These are phyloP conservation scores for Neobulgaria alba DNA, from an alignment of 2,329 filamentous ascomycete genomes.

Conservation along the genomic window DNA sequence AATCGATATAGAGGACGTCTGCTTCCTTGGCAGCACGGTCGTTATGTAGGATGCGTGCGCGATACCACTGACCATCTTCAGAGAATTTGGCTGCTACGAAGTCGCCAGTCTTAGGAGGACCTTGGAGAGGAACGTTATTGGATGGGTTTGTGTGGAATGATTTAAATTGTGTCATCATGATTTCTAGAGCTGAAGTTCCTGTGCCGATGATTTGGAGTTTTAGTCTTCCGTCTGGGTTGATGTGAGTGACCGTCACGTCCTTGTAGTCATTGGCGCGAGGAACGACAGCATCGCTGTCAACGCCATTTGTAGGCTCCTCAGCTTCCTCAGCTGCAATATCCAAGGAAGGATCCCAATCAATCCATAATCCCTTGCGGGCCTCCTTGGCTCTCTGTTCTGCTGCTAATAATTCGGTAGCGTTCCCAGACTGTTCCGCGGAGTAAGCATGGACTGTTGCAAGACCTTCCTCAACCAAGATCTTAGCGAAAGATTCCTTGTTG, in stretches of 20 bases:
- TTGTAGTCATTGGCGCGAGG: slow-evolving; percentile 79
- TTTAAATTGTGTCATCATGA: slow-evolving; percentile 84
- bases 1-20: slow-evolving; percentile 92
- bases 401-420: slow-evolving; percentile 75
- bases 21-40: slow-evolving; percentile 83
- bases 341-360: slow-evolving; percentile 86
- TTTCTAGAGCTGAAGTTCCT: slow-evolving; percentile 75
- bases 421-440: slow-evolving; percentile 91
- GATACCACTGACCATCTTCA: slow-evolving; percentile 88
- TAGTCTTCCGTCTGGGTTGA: slow-evolving; percentile 71
- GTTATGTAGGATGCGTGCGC: slow-evolving; percentile 81
- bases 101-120: slow-evolving; percentile 82
- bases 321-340: slow-evolving; percentile 57
- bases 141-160: slow-evolving; percentile 80
- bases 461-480: slow-evolving; percentile 86
- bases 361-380: slow-evolving; percentile 79
- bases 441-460: slow-evolving; percentile 87
- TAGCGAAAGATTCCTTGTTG: slow-evolving; percentile 92
- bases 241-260: slow-evolving; percentile 84
- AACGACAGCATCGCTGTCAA: slow-evolving; percentile 44
- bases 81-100: slow-evolving; percentile 87
- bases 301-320: slow-evolving; percentile 38
- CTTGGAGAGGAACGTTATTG: slow-evolving; percentile 65
- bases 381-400: slow-evolving; percentile 89
- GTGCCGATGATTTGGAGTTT: slow-evolving; percentile 88